Evolutionary conservation across 345 rosid species (phyloP).

Genomic region (Populus ilicifolia): DNA sequence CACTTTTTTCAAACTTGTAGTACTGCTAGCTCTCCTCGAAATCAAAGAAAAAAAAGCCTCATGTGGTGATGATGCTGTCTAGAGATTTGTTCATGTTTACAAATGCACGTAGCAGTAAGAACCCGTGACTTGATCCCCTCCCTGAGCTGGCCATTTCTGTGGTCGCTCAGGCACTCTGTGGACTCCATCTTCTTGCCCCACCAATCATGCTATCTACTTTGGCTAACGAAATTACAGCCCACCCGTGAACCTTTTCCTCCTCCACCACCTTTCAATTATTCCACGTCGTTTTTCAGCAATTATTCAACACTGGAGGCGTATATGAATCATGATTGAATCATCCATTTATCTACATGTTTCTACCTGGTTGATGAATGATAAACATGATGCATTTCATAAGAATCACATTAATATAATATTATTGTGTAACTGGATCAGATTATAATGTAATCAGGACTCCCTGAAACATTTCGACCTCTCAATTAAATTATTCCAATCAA

Average conservation of each 20-base stretch:
- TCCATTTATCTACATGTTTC: too few species aligned
- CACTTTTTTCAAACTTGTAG: neutral
- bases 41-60: neutral
- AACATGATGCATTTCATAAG: too few species aligned
- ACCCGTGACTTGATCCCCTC: neutral
- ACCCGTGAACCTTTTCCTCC: neutral
- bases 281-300: neutral
- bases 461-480: too few species aligned
- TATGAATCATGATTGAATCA: too few species aligned
- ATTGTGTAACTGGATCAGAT: too few species aligned
- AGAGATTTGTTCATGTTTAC: neutral
- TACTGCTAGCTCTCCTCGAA: neutral
- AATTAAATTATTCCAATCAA: too few species aligned
- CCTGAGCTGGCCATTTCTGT: neutral
- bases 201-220: neutral
- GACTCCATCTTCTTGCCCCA: neutral
- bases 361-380: too few species aligned
- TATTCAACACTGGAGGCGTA: neutral
- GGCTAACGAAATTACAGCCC: neutral
- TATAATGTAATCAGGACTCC: too few species aligned
- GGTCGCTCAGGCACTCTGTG: neutral
- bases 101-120: neutral
- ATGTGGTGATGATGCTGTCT: neutral
- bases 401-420: too few species aligned
- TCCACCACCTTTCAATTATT: neutral